phyloP scores from a whole-genome alignment of 1,139 yeast genomes.

The Suhomyces anneliseae region DNA sequence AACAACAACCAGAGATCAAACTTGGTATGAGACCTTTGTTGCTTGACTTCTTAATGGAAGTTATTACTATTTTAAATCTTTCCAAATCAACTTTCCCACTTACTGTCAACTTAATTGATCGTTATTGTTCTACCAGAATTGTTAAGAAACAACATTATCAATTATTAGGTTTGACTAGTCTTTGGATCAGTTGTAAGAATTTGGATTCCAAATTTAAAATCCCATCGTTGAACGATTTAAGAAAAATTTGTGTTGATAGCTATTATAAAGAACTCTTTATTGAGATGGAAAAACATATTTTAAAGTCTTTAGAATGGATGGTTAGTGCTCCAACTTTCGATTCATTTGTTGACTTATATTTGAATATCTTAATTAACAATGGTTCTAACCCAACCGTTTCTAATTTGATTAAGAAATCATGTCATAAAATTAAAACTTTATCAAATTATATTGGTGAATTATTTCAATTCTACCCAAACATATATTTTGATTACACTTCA shows the following conservation, averaged over 20 bases:
- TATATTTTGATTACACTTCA: conserved; percentile 55
- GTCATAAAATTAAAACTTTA: conserved; percentile 52
- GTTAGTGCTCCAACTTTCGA: conserved; percentile 61
- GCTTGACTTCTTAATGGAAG: conserved; percentile 56
- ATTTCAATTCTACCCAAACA: conserved; percentile 60
- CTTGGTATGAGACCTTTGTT: conserved; percentile 51
- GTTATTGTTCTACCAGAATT: conserved; percentile 50
- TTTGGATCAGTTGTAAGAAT: conserved; percentile 76
- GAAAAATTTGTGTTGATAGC: conserved; percentile 64
- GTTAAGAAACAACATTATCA: conserved; percentile 62
- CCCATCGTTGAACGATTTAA: conserved; percentile 55
- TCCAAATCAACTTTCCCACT: conserved; percentile 54
- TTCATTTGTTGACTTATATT: conserved; percentile 56
- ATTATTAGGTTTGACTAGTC: conserved; percentile 64
- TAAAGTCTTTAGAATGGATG: conserved; percentile 59
- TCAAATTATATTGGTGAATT: conserved; percentile 65
- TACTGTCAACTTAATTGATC: conserved; percentile 54
- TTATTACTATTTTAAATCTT: conserved; percentile 48
- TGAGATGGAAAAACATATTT: conserved; percentile 67
- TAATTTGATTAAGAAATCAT: conserved; percentile 24
- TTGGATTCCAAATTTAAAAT: conserved; percentile 67
- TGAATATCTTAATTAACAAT: conserved; percentile 26
- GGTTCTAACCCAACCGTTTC: conserved; percentile 24
- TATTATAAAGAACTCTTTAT: conserved; percentile 59
- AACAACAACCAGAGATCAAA: conserved; percentile 53